Conservation (phyloP, 805 yeast species). For the Myxozyma udenii region DNA sequence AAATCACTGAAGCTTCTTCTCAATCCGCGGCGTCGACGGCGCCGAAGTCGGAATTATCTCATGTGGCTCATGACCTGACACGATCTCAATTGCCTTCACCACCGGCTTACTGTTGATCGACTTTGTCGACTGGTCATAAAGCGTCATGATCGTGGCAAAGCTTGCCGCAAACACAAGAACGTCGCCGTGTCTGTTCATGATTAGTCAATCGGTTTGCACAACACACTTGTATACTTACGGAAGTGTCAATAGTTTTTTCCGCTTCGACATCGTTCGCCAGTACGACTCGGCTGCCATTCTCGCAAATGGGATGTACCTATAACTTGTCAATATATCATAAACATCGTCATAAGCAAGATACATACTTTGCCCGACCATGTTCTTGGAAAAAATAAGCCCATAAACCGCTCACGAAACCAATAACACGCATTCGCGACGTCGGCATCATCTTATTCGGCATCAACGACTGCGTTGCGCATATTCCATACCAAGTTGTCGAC, state of each 20-base stretch:
- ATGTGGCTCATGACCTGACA: conserved; percentile 11
- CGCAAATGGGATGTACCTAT: conserved; percentile 21
- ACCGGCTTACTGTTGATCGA: conserved; percentile 30
- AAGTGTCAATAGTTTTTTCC: conserved; percentile 33
- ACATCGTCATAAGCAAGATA: not conserved
- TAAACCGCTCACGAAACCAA: conserved; percentile 44
- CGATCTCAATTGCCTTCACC: conserved; percentile 3
- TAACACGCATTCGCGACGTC: conserved; percentile 38
- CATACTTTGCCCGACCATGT: not conserved
- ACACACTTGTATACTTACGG: conserved; percentile 10
- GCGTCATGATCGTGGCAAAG: conserved; percentile 37
- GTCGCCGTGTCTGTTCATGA: conserved; percentile 33
- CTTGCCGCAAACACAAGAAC: conserved; percentile 37
- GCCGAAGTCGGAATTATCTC: conserved; percentile 6
- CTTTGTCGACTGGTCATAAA: conserved; percentile 35
- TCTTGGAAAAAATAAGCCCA: conserved; percentile 40
- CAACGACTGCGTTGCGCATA: conserved; percentile 38
- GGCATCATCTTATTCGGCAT: conserved; percentile 36
- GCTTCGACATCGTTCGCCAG: conserved; percentile 37
- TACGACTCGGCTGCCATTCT: conserved; percentile 41
- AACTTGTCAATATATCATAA: not conserved
- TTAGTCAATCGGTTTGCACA: too few species aligned
- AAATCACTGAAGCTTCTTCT: conserved; percentile 6
- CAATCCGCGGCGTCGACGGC: conserved; percentile 16
- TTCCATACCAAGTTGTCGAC: conserved; percentile 43